Conservation (phyloP, 345 rosid species). For the Moricandia moricandioides region DNA sequence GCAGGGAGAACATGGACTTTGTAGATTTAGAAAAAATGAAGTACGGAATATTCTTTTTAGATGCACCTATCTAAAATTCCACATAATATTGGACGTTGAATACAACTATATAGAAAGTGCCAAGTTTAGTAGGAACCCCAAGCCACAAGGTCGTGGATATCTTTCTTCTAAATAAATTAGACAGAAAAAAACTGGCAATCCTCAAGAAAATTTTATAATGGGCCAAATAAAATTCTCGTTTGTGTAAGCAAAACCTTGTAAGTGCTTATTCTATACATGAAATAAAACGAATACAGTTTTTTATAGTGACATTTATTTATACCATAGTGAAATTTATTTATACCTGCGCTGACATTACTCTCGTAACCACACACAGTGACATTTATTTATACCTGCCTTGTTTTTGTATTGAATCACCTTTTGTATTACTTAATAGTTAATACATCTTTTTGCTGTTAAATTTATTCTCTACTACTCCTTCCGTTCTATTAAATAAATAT, state of each 20-base stretch:
- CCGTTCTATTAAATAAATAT: no score
- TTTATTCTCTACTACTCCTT: no score
- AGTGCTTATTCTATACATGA: not conserved
- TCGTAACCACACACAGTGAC: not conserved
- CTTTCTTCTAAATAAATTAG: not conserved
- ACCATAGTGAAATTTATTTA: no score
- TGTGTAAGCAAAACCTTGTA: not conserved
- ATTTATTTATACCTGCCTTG: not conserved
- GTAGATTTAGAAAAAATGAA: not conserved
- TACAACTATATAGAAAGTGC: not conserved
- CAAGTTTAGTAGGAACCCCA: slow-evolving; percentile 14
- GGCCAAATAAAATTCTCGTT: not conserved
- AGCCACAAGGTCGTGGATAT: not conserved
- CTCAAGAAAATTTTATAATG: not conserved
- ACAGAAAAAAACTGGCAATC: not conserved
- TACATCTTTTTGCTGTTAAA: no score
- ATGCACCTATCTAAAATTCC: not conserved
- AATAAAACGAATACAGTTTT: not conserved
- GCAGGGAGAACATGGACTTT: not conserved
- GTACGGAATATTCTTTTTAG: slow-evolving; percentile 1
- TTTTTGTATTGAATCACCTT: not conserved
- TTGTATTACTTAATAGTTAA: no score
- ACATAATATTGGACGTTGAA: not conserved
- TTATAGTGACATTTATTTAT: not conserved
- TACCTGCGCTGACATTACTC: not conserved